These are phyloP conservation scores for Backusella sp. DNA, from an alignment of 192 early-diverging fungal species.

Conservation along the genomic window DNA sequence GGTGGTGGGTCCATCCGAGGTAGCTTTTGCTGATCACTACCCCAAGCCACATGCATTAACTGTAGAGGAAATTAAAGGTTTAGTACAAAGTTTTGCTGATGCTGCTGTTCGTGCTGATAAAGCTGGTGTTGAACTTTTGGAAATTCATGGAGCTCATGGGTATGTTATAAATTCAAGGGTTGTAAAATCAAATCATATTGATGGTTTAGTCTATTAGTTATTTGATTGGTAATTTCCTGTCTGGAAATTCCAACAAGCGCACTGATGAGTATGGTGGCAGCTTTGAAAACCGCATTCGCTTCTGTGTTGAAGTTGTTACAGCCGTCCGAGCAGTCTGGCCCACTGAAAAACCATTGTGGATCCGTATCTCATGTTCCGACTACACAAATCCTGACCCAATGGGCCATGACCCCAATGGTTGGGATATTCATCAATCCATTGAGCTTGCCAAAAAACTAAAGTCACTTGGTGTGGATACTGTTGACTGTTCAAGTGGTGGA, in stretches of 20 bases:
- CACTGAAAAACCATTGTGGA: slow-evolving; percentile 75
- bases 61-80: slow-evolving; percentile 59
- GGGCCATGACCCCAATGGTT: slow-evolving; percentile 50
- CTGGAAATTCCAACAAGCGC: slow-evolving; percentile 77
- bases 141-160: slow-evolving; percentile 74
- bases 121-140: slow-evolving; percentile 53
- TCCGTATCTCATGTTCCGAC: slow-evolving; percentile 80
- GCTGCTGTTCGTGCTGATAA: slow-evolving; percentile 69
- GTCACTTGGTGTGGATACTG: slow-evolving; percentile 74
- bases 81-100: slow-evolving; percentile 61
- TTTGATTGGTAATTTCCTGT: slow-evolving; percentile 77
- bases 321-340: slow-evolving; percentile 73
- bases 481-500: slow-evolving; percentile 83
- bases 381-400: slow-evolving; percentile 51
- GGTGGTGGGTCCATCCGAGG: slow-evolving; percentile 62
- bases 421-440: slow-evolving; percentile 75
- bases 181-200: slow-evolving; percentile 50
- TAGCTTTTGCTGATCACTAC: slow-evolving; percentile 45
- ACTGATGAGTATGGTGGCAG: slow-evolving; percentile 92
- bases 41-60: slow-evolving; percentile 13
- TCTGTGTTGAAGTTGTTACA: slow-evolving; percentile 67
- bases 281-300: slow-evolving; percentile 83
- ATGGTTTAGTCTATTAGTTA: slow-evolving; percentile 83
- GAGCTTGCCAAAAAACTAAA: slow-evolving; percentile 56
- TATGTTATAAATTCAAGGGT: neutral